Evolutionary conservation across 2,329 filamentous ascomycete genomes (phyloP).

Genomic region (Apiospora kogelbergensis): DNA sequence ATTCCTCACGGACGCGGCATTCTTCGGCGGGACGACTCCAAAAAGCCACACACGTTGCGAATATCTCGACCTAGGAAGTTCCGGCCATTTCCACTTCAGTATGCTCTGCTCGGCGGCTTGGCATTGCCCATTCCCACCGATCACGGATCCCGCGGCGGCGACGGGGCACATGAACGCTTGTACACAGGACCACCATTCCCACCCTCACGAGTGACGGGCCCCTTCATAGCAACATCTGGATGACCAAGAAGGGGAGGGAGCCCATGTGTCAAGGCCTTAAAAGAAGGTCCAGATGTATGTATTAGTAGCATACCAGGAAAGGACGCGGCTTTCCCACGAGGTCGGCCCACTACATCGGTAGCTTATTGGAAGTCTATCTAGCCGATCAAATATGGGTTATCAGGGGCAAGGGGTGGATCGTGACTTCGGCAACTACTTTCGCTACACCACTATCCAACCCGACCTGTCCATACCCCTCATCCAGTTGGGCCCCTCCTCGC

Average conservation of each 20-base stretch:
- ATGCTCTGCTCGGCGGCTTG: neutral
- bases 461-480: neutral
- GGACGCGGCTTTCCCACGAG: neutral
- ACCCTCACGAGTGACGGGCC: no score
- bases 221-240: no score
- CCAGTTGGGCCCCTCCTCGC: neutral
- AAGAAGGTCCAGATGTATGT: no score
- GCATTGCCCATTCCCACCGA: neutral
- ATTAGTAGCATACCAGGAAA: neutral
- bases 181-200: no score
- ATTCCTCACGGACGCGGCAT: neutral
- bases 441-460: neutral
- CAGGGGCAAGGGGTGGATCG: neutral
- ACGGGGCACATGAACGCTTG: neutral
- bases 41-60: neutral
- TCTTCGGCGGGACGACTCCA: neutral
- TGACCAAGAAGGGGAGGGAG: no score
- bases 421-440: slow-evolving; percentile 5
- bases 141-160: neutral
- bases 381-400: slow-evolving; percentile 5
- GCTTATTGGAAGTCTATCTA: neutral
- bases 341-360: neutral
- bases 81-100: neutral
- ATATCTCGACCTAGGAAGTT: neutral
- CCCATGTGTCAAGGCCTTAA: no score